A percentile compares a stretch with the other conserved stretches of the same genome.
Conservation (phyloP, 768 basidiomycete genomes). For the Lentinula detonsa region DNA sequence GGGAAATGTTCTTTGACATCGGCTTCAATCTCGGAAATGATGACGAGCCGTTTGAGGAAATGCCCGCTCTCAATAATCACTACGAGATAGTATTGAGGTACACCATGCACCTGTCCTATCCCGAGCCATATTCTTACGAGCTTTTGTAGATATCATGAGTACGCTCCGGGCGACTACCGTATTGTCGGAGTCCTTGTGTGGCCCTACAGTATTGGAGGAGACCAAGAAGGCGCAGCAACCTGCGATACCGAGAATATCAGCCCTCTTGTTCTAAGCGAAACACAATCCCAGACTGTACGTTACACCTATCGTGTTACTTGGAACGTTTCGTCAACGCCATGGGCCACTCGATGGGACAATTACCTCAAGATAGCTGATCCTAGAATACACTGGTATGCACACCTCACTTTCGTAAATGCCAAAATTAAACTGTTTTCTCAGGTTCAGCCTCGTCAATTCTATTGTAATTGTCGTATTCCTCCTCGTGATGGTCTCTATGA, state of each 20-base stretch:
- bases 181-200: constrained; percentile 60
- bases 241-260: constrained; percentile 39
- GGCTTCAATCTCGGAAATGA: constrained; percentile 90
- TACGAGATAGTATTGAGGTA: constrained; percentile 82
- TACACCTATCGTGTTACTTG: constrained; percentile 89
- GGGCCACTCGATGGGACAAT: constrained; percentile 96
- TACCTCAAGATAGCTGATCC: constrained; percentile 94
- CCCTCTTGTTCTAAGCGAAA: constrained; percentile 60
- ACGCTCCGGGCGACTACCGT: constrained; percentile 63
- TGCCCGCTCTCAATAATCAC: constrained; percentile 84
- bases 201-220: constrained; percentile 61
- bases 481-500: constrained; percentile 89
- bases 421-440: not conserved
- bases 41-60: constrained; percentile 47
- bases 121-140: not conserved
- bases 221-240: constrained; percentile 41
- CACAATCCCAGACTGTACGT: constrained; percentile 52
- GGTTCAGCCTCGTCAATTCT: constrained; percentile 87
- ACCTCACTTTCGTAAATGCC: not conserved
- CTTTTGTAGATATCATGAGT: constrained; percentile 67
- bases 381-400: constrained; percentile 76
- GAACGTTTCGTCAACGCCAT: constrained; percentile 82
- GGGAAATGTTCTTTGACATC: constrained; percentile 89
- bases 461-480: constrained; percentile 88
- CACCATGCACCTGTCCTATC: constrained; percentile 8